Evolutionary conservation across 2,329 filamentous ascomycete genomes (phyloP).

Genomic region (Colletotrichum sp.): DNA sequence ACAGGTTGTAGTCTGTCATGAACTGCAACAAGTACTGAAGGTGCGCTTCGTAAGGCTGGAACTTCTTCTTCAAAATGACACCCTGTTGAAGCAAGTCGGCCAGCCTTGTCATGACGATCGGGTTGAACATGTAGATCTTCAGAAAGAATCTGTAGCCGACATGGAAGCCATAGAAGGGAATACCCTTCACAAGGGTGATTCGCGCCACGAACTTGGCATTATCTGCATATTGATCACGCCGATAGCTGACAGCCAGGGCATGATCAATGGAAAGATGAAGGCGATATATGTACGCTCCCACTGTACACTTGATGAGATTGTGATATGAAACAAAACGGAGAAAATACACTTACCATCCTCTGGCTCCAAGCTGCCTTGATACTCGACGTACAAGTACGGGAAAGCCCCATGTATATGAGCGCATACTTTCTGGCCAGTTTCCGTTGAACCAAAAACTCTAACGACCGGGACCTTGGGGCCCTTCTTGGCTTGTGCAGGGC

Average conservation of each 20-base stretch:
- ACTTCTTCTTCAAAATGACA: slow-evolving; percentile 78
- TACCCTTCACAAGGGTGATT: slow-evolving; percentile 88
- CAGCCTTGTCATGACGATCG: slow-evolving; percentile 83
- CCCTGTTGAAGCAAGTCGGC: slow-evolving; percentile 89
- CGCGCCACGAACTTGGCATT: slow-evolving; percentile 80
- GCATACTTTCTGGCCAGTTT: slow-evolving; percentile 95
- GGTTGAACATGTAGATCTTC: slow-evolving; percentile 94
- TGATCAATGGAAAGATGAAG: slow-evolving; percentile 90
- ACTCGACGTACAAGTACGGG: slow-evolving; percentile 93
- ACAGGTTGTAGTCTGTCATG: slow-evolving; percentile 98
- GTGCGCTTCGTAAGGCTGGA: slow-evolving; percentile 95
- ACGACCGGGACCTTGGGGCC: slow-evolving; percentile 83
- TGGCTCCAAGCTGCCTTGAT: slow-evolving; percentile 70
- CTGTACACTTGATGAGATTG: slow-evolving; percentile 44
- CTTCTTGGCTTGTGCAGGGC: slow-evolving; percentile 61
- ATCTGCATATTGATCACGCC: slow-evolving; percentile 73
- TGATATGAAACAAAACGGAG: too few relatives aligned
- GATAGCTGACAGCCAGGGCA: slow-evolving; percentile 85
- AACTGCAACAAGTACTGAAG: slow-evolving; percentile 92
- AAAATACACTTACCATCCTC: slow-evolving; percentile 64
- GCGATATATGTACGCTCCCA: slow-evolving; percentile 75
- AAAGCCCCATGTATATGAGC: slow-evolving; percentile 95
- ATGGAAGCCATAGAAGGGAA: slow-evolving; percentile 95
- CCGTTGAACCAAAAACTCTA: slow-evolving; percentile 89
- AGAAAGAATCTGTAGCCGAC: slow-evolving; percentile 91